Base-by-base conservation (phyloP, 2,329 filamentous ascomycete species). In the Fusarium solani-melongenae region DNA sequence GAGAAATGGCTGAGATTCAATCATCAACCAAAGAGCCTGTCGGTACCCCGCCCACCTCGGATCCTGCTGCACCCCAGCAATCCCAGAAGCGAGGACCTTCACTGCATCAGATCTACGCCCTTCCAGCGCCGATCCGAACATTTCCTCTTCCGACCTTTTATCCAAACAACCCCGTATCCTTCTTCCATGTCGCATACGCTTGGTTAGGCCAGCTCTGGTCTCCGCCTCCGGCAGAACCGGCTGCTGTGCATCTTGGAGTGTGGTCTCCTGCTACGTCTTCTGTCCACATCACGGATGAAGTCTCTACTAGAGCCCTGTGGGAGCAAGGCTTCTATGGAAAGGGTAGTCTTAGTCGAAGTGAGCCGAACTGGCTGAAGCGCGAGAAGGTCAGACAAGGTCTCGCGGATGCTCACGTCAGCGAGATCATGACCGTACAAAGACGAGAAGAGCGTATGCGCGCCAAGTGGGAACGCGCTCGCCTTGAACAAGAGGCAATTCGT, bases 271-370 rank as follows among this genome's bases (percentile, higher is more conserved):
- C 92, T 65, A 97, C 94, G 5, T 90, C 92, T 33, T 96, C 95
- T 0, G 89, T 99, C 17, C 94, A 98, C 80, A 88, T 99, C 65
- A 94, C 91, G 20, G 92, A 98, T 81, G 86, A 91, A 29, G 87
- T 88, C 64, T 92, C 94, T 5, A 92, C 97, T 71, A 88, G 93
- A 63, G 94, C 92, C 1, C 83, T 99, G 27, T 99, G 97, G 96
- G 94, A 98, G 82, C 94, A 97, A 84, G 96, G 96, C 6, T 99
- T 99, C 83, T 99, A 96, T 82, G 97, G 97, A 56, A 98, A 98
- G 82, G 96, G 96, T 51, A 96, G 87, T 76, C 86, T 98, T 67
- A 98, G 95, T 84, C 91, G 97, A 77, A 98, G 95, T 86, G 96
- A 99, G 81, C 96, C 96, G 4, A 96, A 92, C 76, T 99, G 96